These are phyloP conservation scores for Camelina neglecta DNA, from an alignment of 345 rosid species.

Conservation along the genomic window DNA sequence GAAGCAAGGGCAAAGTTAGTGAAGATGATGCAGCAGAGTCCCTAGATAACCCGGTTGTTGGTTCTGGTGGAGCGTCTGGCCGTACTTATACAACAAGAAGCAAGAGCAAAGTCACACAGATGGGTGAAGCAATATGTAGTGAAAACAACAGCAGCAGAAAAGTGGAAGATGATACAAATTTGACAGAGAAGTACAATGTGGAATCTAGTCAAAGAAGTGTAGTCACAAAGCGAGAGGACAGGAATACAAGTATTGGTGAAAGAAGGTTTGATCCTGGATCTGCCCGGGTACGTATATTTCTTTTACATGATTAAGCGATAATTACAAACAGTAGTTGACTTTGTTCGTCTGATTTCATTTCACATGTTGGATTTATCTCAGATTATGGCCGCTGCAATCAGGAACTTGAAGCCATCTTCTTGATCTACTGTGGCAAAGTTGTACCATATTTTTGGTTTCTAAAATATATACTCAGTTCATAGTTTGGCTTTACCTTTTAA, in stretches of 20 bases:
- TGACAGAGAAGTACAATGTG: not conserved
- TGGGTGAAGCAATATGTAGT: constrained; percentile 23
- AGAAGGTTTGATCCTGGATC: constrained; percentile 39
- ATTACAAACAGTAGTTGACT: not conserved
- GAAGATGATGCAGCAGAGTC: constrained; percentile 43
- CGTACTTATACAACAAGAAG: not conserved
- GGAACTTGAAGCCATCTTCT: constrained; percentile 46
- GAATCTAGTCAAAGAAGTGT: constrained; percentile 22
- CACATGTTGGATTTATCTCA: constrained; percentile 7
- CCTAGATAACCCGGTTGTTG: constrained; percentile 29
- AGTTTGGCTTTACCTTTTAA: not conserved
- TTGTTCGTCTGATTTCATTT: constrained; percentile 21
- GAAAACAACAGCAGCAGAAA: constrained; percentile 17
- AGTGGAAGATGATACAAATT: constrained; percentile 19
- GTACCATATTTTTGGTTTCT: constrained; percentile 17
- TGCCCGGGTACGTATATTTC: constrained; percentile 40
- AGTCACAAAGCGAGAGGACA: constrained; percentile 29
- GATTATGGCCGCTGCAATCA: constrained; percentile 46
- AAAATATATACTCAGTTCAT: not conserved
- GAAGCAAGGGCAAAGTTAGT: constrained; percentile 29
- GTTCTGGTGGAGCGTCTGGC: constrained; percentile 23
- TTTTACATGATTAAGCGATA: not conserved
- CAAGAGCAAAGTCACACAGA: constrained; percentile 7
- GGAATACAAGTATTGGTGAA: constrained; percentile 29
- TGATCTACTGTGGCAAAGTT: constrained; percentile 26